Base-by-base conservation (phyloP, 2,329 filamentous ascomycete genomes). In the Fusarium mangiferae region DNA sequence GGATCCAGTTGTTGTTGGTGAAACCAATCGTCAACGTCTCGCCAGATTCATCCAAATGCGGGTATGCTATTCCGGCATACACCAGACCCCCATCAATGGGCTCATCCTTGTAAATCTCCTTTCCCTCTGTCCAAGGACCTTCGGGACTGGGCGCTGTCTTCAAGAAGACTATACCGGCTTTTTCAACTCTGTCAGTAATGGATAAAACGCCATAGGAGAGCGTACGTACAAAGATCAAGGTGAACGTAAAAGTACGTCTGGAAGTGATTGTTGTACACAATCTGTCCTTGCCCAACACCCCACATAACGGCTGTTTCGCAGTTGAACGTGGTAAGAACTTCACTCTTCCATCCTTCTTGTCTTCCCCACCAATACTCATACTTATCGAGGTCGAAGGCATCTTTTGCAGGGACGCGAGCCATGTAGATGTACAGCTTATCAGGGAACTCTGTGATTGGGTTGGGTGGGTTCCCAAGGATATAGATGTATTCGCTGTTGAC, bases 331-430 rank as follows among this genome's bases (percentile, higher is more conserved):
- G 72, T 79, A 33, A 84, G 64, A 6, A 79, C 72, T 22, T 80
- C 76, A 0, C 59, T 63, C 68, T 78, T 83, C 83, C 83, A 85
- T 5, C 83, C 82, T 24, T 78, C 73, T 18, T 78, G 68, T 6
- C 76, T 75, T 1, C 83, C 83, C 82, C 82, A 85, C 80, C 81
- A 84, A 62, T 85, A 85, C 71, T 85, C 78, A 44, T 85, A 84
- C 54, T 78, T 79, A 18, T 44, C 55, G 12, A 84, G 65, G 14
- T 84, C 79, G 36, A 84, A 84, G 0, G 82, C 82, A 14, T 83
- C 76, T 4, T 59, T 35, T 2, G 81, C 80, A 26, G 75, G 76
- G 5, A 85, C 83, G 8, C 83, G 79, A 2, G 79, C 78, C 65
- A 83, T 78, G 58, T 84, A 84, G 17, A 82, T 77, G 51, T 84